Conservation (phyloP, 73 alveolate genomes). For the Urostyla sp. region DNA sequence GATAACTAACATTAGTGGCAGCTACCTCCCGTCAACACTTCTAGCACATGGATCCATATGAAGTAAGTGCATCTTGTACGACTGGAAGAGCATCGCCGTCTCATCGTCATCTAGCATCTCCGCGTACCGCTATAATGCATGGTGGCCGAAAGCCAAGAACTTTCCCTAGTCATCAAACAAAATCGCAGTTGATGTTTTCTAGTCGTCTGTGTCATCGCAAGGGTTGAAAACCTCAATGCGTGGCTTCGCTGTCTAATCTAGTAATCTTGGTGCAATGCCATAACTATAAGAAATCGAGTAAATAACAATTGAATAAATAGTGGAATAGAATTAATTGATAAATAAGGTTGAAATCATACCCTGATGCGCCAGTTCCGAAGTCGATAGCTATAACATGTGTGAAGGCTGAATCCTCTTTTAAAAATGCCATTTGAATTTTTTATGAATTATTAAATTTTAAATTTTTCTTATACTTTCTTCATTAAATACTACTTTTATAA, state of each 20-base stretch:
- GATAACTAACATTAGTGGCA: constrained; percentile 95
- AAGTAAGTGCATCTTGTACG: constrained; percentile 96
- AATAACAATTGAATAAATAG: constrained; percentile 3
- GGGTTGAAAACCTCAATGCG: constrained; percentile 98
- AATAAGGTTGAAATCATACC: constrained; percentile 71
- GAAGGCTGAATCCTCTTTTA: constrained; percentile 95
- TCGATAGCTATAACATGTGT: constrained; percentile 98
- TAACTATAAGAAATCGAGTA: constrained; percentile 43
- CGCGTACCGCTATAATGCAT: constrained; percentile 95
- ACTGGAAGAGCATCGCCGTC: constrained; percentile 94
- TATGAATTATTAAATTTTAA: constrained; percentile 21
- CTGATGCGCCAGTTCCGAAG: constrained; percentile 99
- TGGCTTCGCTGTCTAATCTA: constrained; percentile 93
- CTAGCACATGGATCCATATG: constrained; percentile 92
- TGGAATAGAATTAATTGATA: constrained; percentile 2
- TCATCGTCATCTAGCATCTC: constrained; percentile 98
- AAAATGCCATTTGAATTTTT: constrained; percentile 85
- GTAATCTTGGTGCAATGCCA: constrained; percentile 95
- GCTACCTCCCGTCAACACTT: constrained; percentile 93
- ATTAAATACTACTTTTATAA: too few relatives aligned
- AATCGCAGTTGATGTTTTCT: constrained; percentile 97
- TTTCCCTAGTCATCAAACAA: constrained; percentile 93
- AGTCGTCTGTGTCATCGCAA: constrained; percentile 97
- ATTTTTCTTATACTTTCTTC: too few relatives aligned
- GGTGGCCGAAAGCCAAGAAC: constrained; percentile 94